Percentiles rank a stretch among this genome's conserved stretches.
Evolutionary conservation across 169 alveolate genomes (phyloP).

Genomic region (Neospora caninum): DNA sequence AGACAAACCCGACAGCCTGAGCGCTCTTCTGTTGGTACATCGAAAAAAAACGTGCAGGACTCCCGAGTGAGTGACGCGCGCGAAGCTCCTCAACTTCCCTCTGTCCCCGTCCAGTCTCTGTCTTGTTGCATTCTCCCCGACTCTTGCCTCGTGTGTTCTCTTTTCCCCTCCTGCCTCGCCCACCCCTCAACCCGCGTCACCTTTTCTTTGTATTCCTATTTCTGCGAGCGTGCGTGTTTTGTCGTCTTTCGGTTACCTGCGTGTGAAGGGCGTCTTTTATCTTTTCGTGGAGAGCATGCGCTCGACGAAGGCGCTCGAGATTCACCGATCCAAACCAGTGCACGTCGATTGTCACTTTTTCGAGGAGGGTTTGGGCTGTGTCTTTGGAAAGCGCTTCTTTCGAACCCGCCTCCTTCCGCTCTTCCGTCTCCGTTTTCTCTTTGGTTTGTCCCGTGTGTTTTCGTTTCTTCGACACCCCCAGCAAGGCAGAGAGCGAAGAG

Average conservation of each 20-base stretch:
- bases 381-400: too few species aligned
- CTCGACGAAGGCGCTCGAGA: background rate
- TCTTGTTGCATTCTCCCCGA: too few species aligned
- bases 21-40: too few species aligned
- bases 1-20: too few species aligned
- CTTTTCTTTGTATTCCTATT: too few species aligned
- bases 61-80: too few species aligned
- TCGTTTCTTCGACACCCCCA: background rate
- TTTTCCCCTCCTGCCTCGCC: too few species aligned
- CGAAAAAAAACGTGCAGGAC: too few species aligned
- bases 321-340: constrained; percentile 2
- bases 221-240: background rate
- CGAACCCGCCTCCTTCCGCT: background rate
- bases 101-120: too few species aligned
- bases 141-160: too few species aligned
- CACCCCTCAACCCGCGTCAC: too few species aligned
- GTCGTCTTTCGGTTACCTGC: background rate
- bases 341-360: background rate
- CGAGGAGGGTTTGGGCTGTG: background rate
- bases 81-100: too few species aligned
- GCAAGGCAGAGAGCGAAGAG: background rate
- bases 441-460: background rate
- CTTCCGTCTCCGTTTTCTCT: background rate
- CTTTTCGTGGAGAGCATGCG: background rate
- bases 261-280: background rate